phyloP scores from a whole-genome alignment of 495 filamentous ascomycete species.

The Podospora fimiseda region DNA sequence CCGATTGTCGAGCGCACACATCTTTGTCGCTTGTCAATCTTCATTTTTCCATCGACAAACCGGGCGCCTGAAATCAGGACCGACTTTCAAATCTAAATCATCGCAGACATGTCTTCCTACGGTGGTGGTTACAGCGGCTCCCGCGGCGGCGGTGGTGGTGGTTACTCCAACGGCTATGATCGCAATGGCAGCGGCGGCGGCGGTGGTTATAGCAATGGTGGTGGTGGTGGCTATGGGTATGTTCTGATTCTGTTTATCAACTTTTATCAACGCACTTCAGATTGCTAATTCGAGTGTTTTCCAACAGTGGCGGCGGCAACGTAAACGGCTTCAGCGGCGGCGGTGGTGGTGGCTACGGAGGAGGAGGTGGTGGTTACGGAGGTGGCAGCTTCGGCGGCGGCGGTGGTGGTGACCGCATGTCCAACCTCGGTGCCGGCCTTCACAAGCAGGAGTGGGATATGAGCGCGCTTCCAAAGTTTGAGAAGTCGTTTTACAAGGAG shows the following conservation, averaged over 20 bases:
- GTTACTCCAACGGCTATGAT: constrained; percentile 29
- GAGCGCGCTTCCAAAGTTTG: constrained; percentile 81
- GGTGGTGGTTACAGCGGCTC: constrained; percentile 61
- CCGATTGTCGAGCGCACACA: background rate
- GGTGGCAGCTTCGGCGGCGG: constrained; percentile 49
- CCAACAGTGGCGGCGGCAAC: constrained; percentile 19
- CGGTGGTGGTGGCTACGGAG: constrained; percentile 40
- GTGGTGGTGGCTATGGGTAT: constrained; percentile 22
- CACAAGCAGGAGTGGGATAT: constrained; percentile 86
- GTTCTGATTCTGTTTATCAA: constrained; percentile 14
- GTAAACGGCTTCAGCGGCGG: constrained; percentile 26
- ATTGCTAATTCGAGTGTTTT: constrained; percentile 14
- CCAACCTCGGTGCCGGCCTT: constrained; percentile 75
- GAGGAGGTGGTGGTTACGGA: constrained; percentile 47
- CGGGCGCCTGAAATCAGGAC: background rate
- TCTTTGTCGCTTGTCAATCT: background rate
- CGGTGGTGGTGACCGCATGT: constrained; percentile 85
- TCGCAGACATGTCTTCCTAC: constrained; percentile 36
- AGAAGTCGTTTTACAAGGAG: constrained; percentile 99
- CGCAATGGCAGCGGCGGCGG: constrained; percentile 25
- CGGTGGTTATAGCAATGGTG: constrained; percentile 13
- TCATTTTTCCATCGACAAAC: background rate
- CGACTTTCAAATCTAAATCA: constrained; percentile 42
- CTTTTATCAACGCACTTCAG: constrained; percentile 8
- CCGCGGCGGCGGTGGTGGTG: constrained; percentile 44